A percentile compares a stretch with the other conserved stretches of the same genome.
Evolutionary conservation across 202 grass and related monocot species (phyloP).

Genomic region (Musa balbisiana): DNA sequence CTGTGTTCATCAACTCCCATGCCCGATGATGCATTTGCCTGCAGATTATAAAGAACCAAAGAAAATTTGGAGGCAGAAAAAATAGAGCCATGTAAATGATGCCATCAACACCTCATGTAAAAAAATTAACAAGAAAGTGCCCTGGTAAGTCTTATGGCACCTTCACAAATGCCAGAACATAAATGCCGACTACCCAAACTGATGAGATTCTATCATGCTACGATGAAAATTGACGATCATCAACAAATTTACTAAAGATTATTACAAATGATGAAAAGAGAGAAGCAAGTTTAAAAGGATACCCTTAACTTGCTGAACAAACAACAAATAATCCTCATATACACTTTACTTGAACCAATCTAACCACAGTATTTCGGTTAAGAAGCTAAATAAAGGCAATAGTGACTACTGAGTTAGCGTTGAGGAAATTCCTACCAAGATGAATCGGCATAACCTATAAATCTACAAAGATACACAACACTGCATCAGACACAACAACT

Average conservation of each 20-base stretch:
- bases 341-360: not conserved
- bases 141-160: not conserved
- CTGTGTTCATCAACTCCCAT: constrained; percentile 12
- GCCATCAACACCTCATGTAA: too few relatives aligned
- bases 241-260: not conserved
- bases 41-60: not conserved
- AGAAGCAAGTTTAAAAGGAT: not conserved
- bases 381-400: not conserved
- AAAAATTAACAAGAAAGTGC: too few relatives aligned
- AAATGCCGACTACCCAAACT: not conserved
- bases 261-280: not conserved
- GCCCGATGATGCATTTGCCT: constrained; percentile 5
- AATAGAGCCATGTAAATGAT: not conserved
- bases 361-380: not conserved
- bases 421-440: too few relatives aligned
- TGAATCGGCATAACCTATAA: too few relatives aligned
- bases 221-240: not conserved
- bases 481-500: too few relatives aligned
- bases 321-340: too few relatives aligned
- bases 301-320: not conserved
- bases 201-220: not conserved
- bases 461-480: too few relatives aligned
- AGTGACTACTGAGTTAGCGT: not conserved
- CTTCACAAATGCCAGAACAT: not conserved
- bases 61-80: not conserved